Evolutionary conservation across 2,329 filamentous ascomycete genomes (phyloP).

Genomic region (Botrytis paeoniae): DNA sequence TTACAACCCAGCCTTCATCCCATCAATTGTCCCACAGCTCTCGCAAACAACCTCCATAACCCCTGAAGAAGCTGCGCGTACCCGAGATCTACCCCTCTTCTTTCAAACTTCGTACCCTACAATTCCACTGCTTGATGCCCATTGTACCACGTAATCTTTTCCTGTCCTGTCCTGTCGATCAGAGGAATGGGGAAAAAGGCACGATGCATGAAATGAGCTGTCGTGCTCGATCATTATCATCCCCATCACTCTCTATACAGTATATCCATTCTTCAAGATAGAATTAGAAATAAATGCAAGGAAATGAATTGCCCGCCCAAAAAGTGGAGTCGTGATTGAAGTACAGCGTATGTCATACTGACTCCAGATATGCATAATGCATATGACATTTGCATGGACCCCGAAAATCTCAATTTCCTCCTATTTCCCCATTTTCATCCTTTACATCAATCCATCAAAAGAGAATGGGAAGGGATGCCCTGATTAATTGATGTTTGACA

Average conservation of each 20-base stretch:
- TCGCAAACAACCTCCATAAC: conserved; percentile 12
- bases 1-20: not conserved
- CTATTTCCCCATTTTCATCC: not conserved
- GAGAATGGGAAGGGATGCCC: not conserved
- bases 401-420: conserved; percentile 14
- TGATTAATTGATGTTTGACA: conserved; percentile 12
- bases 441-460: not conserved
- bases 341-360: not conserved
- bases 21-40: conserved; percentile 5
- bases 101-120: not conserved
- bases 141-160: not conserved
- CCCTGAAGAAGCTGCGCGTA: conserved; percentile 2
- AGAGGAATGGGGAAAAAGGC: conserved; percentile 4
- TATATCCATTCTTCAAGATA: not conserved
- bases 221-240: not conserved
- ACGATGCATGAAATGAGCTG: conserved; percentile 1
- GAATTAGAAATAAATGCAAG: not conserved
- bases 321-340: not conserved
- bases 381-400: conserved; percentile 1
- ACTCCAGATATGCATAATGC: not conserved
- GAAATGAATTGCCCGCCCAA: not conserved
- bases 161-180: conserved; percentile 3
- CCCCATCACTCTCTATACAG: not conserved
- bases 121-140: not conserved
- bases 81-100: conserved; percentile 15